Base-by-base conservation (phyloP, 768 basidiomycete genomes). In the Lactifluus subvellereus region DNA sequence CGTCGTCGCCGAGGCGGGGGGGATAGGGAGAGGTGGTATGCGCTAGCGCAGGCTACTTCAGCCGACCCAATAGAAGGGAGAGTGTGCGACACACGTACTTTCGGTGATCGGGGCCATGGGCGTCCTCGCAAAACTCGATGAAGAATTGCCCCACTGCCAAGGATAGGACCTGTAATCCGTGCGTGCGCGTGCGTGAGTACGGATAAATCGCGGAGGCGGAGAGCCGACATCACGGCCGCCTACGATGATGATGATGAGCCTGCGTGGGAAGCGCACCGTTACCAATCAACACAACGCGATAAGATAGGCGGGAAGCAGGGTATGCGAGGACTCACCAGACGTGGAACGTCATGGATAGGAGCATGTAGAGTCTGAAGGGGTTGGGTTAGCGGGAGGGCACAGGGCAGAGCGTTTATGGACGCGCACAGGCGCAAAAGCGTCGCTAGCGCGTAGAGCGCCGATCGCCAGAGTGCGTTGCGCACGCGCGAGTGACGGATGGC, bases 301-400 rank as follows among this genome's bases (percentile, higher is more conserved):
- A 40, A 47, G 54, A 32, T 47, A 20, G 47, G 10, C 16, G 14
- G 16, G 40, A 20, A 35, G 27, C 9, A 14, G 18, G 2, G 38
- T 1, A 27, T 10, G 13, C 40, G 11, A 22, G 27, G 2, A 78
- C 86, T 72, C 69, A 88, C 88, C 85, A 81, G n/a, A 83, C 60
- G 59, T 88, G 82, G 65, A 86, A 82, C 22, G 87, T 83, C 86
- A 89, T 89, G 30, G 84, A 80, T 56, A 86, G 76, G 16, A 90
- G 78, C 87, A 90, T 89, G 69, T 89, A 89, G 63, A 81, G 73
- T 59, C 87, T 89, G 57, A 48, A 35, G 32, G 13, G 3, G 42
- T 16, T 22, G 32, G 32, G 16, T 11, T 13, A 10, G n/a, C 33
- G 13, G 11, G n/a, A 13, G 6, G 22, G 22, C 14, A 54, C 13